Conservation (phyloP, 805 yeast species). For the Myxozyma geophila region DNA sequence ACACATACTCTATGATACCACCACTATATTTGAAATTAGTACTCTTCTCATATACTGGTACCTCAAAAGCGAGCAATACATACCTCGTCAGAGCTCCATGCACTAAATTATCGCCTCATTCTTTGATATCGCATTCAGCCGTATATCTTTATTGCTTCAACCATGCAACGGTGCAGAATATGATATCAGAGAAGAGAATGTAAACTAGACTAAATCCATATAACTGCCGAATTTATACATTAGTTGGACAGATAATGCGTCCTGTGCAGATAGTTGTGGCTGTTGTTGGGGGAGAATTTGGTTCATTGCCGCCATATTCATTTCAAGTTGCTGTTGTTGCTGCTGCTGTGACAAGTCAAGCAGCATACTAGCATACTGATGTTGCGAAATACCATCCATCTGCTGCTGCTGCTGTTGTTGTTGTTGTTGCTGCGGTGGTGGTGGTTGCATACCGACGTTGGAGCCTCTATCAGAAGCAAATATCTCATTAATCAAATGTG, state of each 20-base stretch:
- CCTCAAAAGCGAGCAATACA: too few relatives aligned
- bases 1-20: too few relatives aligned
- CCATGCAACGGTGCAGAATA: background rate
- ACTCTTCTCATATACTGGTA: too few relatives aligned
- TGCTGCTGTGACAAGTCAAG: background rate
- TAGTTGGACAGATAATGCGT: background rate
- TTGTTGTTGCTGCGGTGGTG: background rate
- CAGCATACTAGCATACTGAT: background rate
- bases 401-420: conserved; percentile 2
- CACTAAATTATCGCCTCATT: too few relatives aligned
- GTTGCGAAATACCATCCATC: background rate
- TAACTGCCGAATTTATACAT: conserved; percentile 11
- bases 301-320: background rate
- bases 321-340: background rate
- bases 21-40: too few relatives aligned
- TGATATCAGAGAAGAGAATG: background rate
- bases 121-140: too few relatives aligned
- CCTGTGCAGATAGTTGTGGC: background rate
- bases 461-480: conserved; percentile 12
- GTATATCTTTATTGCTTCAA: too few relatives aligned
- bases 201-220: conserved; percentile 18
- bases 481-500: conserved; percentile 16
- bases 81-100: too few relatives aligned
- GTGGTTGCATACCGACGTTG: too few relatives aligned
- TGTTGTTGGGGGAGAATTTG: background rate